Evolutionary conservation across 345 rosid genomes (phyloP), one percentile per base, ranked within the genome.

Genomic region (Rhodomyrtus tomentosa): DNA sequence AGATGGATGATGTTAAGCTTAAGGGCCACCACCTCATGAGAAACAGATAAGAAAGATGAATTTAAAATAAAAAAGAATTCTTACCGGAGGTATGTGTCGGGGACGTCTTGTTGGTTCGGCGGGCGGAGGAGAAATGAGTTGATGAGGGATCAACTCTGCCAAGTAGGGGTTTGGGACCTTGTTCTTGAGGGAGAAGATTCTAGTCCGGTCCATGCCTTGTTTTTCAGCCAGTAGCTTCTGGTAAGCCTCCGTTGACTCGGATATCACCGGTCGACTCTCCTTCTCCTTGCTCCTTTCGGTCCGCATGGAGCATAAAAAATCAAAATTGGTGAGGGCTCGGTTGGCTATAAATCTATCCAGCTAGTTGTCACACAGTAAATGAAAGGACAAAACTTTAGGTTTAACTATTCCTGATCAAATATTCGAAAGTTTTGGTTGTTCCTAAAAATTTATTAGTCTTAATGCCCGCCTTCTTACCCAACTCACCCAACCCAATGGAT

Each of bases 151-250:
- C 20, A 54, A 53, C 20, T 90, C 86, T 68, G 86, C 87, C n/a
- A n/a, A n/a, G 1, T 84, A 83, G 25, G 87, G 50, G 9, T 48
- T 10, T 10, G 93, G 95, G 42, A 94, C 91, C 85, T 93, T 96
- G 92, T 91, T 92, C 86, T 87, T 91, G 87, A 95, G 95, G 16
- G 95, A 95, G 38, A 96, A 87, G 84, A 96, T 96, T 21, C 95
- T 85, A 15, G 95, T 90, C 83, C 92, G 82, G 73, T 92, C 91
- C 92, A 94, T 89, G 83, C 91, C 91, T 42, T 92, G 86, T 1
- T 92, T 81, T 88, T 94, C 96, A 5, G 95, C 95, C 20, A 94
- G 86, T 36, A 68, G 90, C 94, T 91, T 92, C 92, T 88, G 86
- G 88, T 93, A 92, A 3, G 94, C 93, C 84, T 94, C 95, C 56